Percentiles rank a stretch among this genome's conserved stretches.
phyloP scores from a whole-genome alignment of 148 eudicot genomes.

The Heliosperma pusillum region DNA sequence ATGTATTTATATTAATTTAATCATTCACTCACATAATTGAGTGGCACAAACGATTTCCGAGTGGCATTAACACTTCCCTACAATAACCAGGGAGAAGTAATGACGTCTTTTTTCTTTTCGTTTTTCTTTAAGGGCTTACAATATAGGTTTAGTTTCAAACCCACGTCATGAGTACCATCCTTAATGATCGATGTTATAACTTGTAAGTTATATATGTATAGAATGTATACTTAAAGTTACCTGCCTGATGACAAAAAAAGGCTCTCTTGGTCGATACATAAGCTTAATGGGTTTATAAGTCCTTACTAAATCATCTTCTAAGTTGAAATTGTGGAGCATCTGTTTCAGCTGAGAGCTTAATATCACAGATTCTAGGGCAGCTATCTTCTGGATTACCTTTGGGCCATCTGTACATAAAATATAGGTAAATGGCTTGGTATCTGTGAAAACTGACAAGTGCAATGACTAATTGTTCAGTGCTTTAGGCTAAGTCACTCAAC shows the following conservation, averaged over 20 bases:
- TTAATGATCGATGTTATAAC: no score
- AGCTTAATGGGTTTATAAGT: constrained; percentile 66
- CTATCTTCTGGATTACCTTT: constrained; percentile 62
- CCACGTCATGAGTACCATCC: no score
- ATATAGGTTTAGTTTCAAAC: neutral
- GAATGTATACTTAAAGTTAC: constrained; percentile 27
- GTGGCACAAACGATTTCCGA: no score
- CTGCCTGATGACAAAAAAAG: constrained; percentile 76
- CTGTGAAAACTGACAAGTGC: neutral
- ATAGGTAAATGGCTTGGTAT: no score
- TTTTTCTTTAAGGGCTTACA: neutral
- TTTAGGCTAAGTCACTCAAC: neutral
- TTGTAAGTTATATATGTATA: no score
- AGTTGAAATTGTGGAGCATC: constrained; percentile 43
- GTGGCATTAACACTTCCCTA: no score
- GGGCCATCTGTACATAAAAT: constrained; percentile 33
- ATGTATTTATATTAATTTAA: no score
- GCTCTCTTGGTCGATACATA: constrained; percentile 77
- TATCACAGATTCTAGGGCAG: constrained; percentile 67
- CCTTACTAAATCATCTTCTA: constrained; percentile 40
- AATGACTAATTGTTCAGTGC: neutral
- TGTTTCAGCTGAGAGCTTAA: constrained; percentile 78
- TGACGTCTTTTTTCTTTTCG: neutral
- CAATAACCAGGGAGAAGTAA: neutral
- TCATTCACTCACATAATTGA: no score